Percentiles rank a stretch among this genome's conserved stretches.
phyloP scores from a whole-genome alignment of 2,329 filamentous ascomycete species.

The Monilinia aucupariae region DNA sequence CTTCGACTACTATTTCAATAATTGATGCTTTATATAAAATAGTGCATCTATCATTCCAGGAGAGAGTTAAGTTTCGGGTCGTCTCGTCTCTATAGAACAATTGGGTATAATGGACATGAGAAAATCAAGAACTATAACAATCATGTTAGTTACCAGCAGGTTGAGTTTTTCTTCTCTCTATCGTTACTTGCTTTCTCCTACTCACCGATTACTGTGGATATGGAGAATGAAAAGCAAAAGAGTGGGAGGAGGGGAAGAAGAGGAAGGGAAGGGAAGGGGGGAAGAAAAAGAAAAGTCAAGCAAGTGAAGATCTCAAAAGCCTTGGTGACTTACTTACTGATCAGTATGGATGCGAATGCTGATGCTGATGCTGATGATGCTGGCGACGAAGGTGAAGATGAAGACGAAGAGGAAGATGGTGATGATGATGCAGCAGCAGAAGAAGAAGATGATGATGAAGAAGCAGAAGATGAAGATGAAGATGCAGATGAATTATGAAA shows the following conservation, averaged over 20 bases:
- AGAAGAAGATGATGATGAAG: not conserved
- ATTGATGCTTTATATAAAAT: not conserved
- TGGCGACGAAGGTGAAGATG: too few relatives aligned
- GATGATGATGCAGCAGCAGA: too few relatives aligned
- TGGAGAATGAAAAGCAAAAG: not conserved
- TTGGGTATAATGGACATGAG: constrained; percentile 6
- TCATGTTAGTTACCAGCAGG: constrained; percentile 4
- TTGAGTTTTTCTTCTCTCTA: not conserved
- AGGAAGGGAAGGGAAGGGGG: not conserved
- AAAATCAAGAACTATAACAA: constrained; percentile 2
- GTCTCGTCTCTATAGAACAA: not conserved
- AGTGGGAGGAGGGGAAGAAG: not conserved
- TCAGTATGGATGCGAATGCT: not conserved
- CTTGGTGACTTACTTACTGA: not conserved
- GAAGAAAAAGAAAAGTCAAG: not conserved
- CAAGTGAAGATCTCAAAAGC: not conserved
- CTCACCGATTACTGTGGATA: not conserved
- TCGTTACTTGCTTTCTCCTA: not conserved
- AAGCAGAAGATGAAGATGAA: not conserved
- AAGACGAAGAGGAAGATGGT: too few relatives aligned
- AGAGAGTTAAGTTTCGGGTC: not conserved
- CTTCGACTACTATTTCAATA: not conserved
- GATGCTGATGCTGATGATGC: not conserved
- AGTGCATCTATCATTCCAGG: not conserved
- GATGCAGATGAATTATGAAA: not conserved